Evolutionary conservation across 1,284 basidiomycete genomes (phyloP), one percentile per base, ranked within the genome.

Genomic region (Ustilago loliicola): DNA sequence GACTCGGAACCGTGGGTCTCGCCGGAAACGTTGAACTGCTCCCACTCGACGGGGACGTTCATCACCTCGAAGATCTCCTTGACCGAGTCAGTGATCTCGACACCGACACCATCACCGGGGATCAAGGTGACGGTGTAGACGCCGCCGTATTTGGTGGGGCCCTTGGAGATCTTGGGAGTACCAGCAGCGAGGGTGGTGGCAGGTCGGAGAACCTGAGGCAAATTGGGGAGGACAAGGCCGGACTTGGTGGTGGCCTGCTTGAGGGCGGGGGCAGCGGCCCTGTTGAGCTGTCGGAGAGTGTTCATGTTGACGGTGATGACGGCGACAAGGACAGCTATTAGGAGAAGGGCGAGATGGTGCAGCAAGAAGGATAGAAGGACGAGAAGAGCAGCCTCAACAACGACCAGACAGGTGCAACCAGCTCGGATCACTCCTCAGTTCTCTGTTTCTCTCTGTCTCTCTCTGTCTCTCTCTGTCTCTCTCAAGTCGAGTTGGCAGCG

Each of bases 41-140:
- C 96, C 94, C 96, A 99, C 88, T 98, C 94, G 88, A 99, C 96
- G 87, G 97, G 97, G 38, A 95, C 97, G 87, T 99, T 99, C 87
- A 95, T 91, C 78, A 94, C 91, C 87, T 97, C 94, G 84, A 99
- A 99, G 87, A 99, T 95, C 89, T 98, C 95, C 90, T 99, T 98
- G 83, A 99, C 96, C 21, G 95, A 96, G 88, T 96, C 94, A 77
- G 96, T 95, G 87, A 99, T 95, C 89, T 99, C 97, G 85, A 91
- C 91, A 82, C 97, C 97, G 86, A 99, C 93, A 90, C 65, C 66
- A 55, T 81, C 72, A 83, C 75, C 80, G 68, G 72, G 79, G 54
- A 80, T 79, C 50, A 61, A 61, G 87, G 91, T 80, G 82, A 85
- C 83, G n/a, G 85, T 85, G 76, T 83, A 85, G 80, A 94, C 91